Evolutionary conservation across 2,329 filamentous ascomycete species (phyloP).

Genomic region (Fusarium marasasianum): DNA sequence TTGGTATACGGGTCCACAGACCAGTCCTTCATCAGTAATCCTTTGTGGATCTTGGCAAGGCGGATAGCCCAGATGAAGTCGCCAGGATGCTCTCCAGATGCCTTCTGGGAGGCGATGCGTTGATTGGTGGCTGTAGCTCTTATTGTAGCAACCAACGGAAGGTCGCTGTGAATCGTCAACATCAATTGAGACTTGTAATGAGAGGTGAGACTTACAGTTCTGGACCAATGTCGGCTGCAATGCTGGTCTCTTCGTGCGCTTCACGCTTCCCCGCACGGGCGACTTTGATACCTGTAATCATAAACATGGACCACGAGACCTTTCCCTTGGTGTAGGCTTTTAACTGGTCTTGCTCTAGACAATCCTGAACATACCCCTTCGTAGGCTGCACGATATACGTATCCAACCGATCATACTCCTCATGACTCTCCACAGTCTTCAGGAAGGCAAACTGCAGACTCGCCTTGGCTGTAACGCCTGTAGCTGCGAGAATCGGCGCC

Average conservation of each 20-base stretch:
- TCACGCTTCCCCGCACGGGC: neutral
- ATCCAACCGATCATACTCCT: neutral
- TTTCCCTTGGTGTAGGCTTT: neutral
- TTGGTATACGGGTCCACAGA: neutral
- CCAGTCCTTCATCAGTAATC: neutral
- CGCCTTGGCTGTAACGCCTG: rapidly evolving
- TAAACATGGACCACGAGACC: neutral
- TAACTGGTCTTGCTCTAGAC: rapidly evolving
- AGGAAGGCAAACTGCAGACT: neutral
- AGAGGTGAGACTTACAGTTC: neutral
- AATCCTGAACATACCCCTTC: rapidly evolving
- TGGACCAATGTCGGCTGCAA: neutral
- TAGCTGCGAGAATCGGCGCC: rapidly evolving
- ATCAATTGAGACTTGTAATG: rapidly evolving
- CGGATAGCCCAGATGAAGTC: neutral
- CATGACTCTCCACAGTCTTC: neutral
- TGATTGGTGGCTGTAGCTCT: neutral
- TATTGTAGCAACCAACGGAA: neutral
- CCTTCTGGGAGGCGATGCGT: neutral
- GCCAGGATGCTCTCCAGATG: rapidly evolving
- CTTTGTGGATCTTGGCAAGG: neutral
- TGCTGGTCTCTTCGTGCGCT: rapidly evolving
- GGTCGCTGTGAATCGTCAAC: neutral
- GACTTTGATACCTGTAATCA: neutral
- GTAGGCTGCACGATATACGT: neutral